Percentiles rank a stretch among this genome's conserved stretches.
Evolutionary conservation across 23 red algal species (phyloP).

Genomic region (Gracilaria gracilis): DNA sequence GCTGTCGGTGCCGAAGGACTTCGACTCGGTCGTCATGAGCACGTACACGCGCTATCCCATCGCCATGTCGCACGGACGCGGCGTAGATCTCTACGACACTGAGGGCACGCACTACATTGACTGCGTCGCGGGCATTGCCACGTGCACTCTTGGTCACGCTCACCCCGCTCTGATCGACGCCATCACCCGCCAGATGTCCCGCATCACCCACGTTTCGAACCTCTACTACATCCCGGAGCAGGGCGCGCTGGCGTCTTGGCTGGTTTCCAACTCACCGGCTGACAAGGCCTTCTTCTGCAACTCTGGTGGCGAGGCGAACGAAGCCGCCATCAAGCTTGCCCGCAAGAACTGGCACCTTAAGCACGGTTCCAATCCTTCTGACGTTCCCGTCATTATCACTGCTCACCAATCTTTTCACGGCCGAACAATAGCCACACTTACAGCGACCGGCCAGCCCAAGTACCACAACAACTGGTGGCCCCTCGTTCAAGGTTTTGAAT

Average conservation of each 20-base stretch:
- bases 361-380: constrained; percentile 20
- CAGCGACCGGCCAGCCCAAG: constrained; percentile 96
- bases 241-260: constrained; percentile 80
- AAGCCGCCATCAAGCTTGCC: constrained; percentile 97
- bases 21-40: constrained; percentile 85
- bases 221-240: constrained; percentile 94
- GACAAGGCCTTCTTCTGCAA: constrained; percentile 99
- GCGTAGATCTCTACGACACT: constrained; percentile 73
- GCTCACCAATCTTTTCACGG: constrained; percentile 91
- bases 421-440: constrained; percentile 91
- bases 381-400: constrained; percentile 82
- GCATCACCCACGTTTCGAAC: constrained; percentile 89
- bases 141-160: constrained; percentile 92
- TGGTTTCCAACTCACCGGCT: constrained; percentile 85
- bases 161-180: constrained; percentile 76
- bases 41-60: constrained; percentile 86
- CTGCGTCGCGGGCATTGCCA: constrained; percentile 96
- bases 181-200: constrained; percentile 64
- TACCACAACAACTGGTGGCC: constrained; percentile 89
- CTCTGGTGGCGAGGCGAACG: constrained; percentile 96
- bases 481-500: constrained; percentile 89
- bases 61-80: constrained; percentile 73
- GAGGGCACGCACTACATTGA: constrained; percentile 82
- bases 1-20: constrained; percentile 9
- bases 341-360: constrained; percentile 85